These are phyloP conservation scores for Entophlyctis luteolus DNA, from an alignment of 192 early-diverging fungal species.

Conservation along the genomic window DNA sequence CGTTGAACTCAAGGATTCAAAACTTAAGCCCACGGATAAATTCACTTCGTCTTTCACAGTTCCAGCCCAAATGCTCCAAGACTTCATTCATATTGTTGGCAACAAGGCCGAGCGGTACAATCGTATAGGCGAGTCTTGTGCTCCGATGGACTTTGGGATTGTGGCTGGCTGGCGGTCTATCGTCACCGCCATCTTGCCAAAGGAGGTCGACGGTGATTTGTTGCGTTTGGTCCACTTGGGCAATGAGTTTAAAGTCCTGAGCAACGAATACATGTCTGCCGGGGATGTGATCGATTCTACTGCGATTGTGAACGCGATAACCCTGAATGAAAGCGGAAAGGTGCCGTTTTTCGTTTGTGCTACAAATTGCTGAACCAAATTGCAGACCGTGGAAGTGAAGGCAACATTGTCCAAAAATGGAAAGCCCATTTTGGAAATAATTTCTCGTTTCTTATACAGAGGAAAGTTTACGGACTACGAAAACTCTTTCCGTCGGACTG, in stretches of 20 bases:
- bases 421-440: constrained; percentile 80
- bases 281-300: constrained; percentile 82
- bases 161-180: constrained; percentile 87
- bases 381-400: constrained; percentile 75
- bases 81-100: constrained; percentile 73
- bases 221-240: constrained; percentile 88
- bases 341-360: not conserved
- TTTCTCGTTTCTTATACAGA: constrained; percentile 88
- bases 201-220: constrained; percentile 90
- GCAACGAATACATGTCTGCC: constrained; percentile 66
- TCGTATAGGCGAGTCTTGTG: constrained; percentile 13
- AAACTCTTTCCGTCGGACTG: constrained; percentile 78
- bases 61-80: constrained; percentile 58
- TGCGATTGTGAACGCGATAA: constrained; percentile 79
- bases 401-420: constrained; percentile 56
- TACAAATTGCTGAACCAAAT: not conserved
- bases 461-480: constrained; percentile 84
- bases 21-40: constrained; percentile 58
- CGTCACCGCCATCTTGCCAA: constrained; percentile 87
- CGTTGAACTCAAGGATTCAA: constrained; percentile 45
- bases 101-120: constrained; percentile 61
- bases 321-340: constrained; percentile 87
- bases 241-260: constrained; percentile 86
- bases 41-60: constrained; percentile 64
- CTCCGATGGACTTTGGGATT: constrained; percentile 94